phyloP scores from a whole-genome alignment of 2,329 filamentous ascomycete genomes.

The Aspergillus alliaceus region DNA sequence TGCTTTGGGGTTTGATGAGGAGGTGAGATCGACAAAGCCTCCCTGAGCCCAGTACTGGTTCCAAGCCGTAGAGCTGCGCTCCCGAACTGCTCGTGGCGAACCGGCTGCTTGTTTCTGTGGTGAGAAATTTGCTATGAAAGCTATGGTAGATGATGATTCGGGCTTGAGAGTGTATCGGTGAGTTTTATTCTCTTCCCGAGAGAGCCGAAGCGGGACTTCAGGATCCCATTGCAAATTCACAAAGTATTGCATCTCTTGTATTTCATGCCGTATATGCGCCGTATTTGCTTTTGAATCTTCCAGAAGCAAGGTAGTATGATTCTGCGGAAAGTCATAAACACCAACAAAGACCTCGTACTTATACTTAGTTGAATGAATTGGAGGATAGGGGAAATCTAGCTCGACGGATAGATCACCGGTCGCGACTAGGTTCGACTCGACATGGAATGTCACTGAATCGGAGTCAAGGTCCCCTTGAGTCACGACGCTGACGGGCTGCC shows the following conservation, averaged over 20 bases:
- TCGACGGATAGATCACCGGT: conserved; percentile 10
- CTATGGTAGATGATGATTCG: not conserved
- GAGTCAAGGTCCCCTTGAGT: conserved; percentile 14
- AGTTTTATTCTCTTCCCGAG: not conserved
- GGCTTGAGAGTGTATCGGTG: conserved; percentile 9
- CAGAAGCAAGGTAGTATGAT: conserved; percentile 7
- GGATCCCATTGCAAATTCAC: conserved; percentile 11
- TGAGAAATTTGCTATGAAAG: conserved; percentile 12
- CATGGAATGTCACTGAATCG: conserved; percentile 5
- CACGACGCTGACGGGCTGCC: conserved; percentile 5
- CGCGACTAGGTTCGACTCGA: not conserved
- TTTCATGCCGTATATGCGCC: not conserved
- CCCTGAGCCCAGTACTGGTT: conserved; percentile 12
- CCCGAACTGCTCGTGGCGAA: not conserved
- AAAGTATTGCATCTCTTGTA: conserved; percentile 13
- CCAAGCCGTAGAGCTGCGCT: conserved; percentile 3
- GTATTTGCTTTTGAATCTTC: no score
- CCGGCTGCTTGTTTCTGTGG: not conserved
- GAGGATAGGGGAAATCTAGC: conserved; percentile 15
- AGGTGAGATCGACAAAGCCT: conserved; percentile 14
- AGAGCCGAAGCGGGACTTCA: not conserved
- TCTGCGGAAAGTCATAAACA: conserved; percentile 9
- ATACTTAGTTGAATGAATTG: conserved; percentile 13
- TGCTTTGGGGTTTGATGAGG: conserved; percentile 10
- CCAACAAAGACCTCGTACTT: conserved; percentile 18